Conservation (phyloP, 192 early-diverging fungal species). For the Mortierella hygrophila region DNA sequence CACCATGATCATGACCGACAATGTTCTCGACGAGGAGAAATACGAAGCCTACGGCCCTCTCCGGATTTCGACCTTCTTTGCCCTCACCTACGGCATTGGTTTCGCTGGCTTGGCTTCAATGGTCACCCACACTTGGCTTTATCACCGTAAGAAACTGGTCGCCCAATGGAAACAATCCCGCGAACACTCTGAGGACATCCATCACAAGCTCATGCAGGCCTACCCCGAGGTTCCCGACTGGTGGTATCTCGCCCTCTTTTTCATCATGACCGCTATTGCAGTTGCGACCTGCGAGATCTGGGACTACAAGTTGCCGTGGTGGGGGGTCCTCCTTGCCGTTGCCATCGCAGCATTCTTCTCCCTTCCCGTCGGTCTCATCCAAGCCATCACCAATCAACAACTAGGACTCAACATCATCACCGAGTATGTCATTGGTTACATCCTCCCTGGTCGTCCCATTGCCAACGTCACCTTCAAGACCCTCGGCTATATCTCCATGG, state of each 20-base stretch:
- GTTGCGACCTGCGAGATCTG: conserved; percentile 53
- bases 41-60: conserved; percentile 64
- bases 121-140: conserved; percentile 71
- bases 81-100: conserved; percentile 63
- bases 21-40: conserved; percentile 55
- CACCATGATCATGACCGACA: conserved; percentile 32
- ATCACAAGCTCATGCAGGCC: conserved; percentile 77
- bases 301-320: conserved; percentile 63
- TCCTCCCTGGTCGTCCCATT: conserved; percentile 67
- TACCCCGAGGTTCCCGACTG: conserved; percentile 70
- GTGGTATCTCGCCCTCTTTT: conserved; percentile 65
- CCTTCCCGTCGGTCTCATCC: conserved; percentile 70
- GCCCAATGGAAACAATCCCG: conserved; percentile 57
- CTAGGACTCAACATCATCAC: conserved; percentile 69
- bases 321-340: conserved; percentile 61
- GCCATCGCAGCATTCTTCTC: conserved; percentile 53
- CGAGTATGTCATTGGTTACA: conserved; percentile 70
- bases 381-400: conserved; percentile 66
- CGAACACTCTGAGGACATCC: conserved; percentile 62
- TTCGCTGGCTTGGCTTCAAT: conserved; percentile 68
- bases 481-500: conserved; percentile 69
- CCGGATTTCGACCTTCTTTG: conserved; percentile 63
- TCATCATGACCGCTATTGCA: conserved; percentile 45
- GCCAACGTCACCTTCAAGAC: conserved; percentile 73
- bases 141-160: conserved; percentile 70